Percentiles rank a stretch among this genome's conserved stretches.
Conservation (phyloP, 2,329 filamentous ascomycete genomes). For the Ceratocystis harringtonii region DNA sequence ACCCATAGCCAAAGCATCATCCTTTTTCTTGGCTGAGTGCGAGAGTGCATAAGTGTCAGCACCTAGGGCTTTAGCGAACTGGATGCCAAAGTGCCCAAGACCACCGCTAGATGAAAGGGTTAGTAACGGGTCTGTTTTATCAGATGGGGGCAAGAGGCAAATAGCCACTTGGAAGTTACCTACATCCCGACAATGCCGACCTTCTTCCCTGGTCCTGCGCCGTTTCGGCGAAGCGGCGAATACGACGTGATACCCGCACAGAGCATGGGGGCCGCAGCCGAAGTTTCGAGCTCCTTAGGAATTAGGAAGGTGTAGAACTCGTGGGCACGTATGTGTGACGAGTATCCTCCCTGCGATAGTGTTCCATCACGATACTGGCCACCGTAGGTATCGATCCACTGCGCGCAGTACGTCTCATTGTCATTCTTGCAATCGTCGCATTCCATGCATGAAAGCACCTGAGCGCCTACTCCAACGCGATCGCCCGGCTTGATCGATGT, state of each 20-base stretch:
- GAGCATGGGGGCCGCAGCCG: conserved; percentile 59
- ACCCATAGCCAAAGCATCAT: conserved; percentile 38
- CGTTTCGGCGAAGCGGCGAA: conserved; percentile 58
- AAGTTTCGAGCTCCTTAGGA: conserved; percentile 48
- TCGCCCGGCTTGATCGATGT: conserved; percentile 43
- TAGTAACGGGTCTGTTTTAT: neutral
- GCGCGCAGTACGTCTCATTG: conserved; percentile 54
- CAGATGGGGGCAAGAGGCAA: neutral
- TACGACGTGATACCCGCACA: conserved; percentile 70
- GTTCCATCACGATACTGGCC: conserved; percentile 45
- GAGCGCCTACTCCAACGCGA: conserved; percentile 54
- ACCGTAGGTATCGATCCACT: conserved; percentile 46
- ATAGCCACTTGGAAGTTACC: neutral
- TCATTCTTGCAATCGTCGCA: conserved; percentile 51
- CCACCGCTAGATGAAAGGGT: conserved; percentile 32
- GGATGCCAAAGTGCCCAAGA: conserved; percentile 51
- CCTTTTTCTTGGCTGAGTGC: conserved; percentile 39
- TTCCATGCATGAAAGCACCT: conserved; percentile 48
- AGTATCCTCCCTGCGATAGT: conserved; percentile 46
- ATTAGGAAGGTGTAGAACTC: conserved; percentile 63
- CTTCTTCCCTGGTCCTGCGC: conserved; percentile 58
- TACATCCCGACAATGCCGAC: conserved; percentile 52
- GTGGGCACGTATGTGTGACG: conserved; percentile 53
- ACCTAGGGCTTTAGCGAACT: conserved; percentile 51
- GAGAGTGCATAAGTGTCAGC: conserved; percentile 41